phyloP scores from a whole-genome alignment of 2,329 filamentous ascomycete species.

The Annulohypoxylon truncatum region DNA sequence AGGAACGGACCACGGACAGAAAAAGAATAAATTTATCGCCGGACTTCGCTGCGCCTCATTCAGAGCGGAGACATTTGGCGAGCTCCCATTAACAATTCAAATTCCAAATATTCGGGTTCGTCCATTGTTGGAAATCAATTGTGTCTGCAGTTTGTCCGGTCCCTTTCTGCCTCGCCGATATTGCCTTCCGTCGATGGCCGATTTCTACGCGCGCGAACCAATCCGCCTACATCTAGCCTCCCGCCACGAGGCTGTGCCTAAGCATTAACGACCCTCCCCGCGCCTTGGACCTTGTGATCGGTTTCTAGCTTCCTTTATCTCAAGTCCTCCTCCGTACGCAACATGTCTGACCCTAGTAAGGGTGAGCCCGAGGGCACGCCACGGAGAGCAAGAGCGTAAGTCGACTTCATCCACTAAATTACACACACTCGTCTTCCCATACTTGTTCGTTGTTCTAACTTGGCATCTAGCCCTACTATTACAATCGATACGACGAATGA shows the following conservation, averaged over 20 bases:
- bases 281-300: slow-evolving; percentile 2
- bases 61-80: slow-evolving; percentile 25
- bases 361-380: slow-evolving; percentile 42
- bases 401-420: slow-evolving; percentile 7
- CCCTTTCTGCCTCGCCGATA: slow-evolving; percentile 11
- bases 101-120: slow-evolving; percentile 3
- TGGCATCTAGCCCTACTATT: slow-evolving; percentile 49
- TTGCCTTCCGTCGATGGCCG: slow-evolving; percentile 34
- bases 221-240: slow-evolving; percentile 23
- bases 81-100: slow-evolving; percentile 3
- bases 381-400: slow-evolving; percentile 46
- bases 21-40: slow-evolving; percentile 8
- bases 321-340: slow-evolving; percentile 13
- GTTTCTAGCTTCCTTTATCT: slow-evolving; percentile 2
- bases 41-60: slow-evolving; percentile 33
- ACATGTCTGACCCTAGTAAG: slow-evolving; percentile 43
- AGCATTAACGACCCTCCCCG: slow-evolving; percentile 7
- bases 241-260: slow-evolving; percentile 24
- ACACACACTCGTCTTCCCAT: neutral
- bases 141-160: slow-evolving; percentile 12
- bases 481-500: slow-evolving; percentile 53
- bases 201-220: slow-evolving; percentile 16
- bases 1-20: slow-evolving; percentile 5
- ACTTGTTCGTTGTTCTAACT: slow-evolving; percentile 22
- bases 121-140: slow-evolving; percentile 18